A percentile compares a stretch with the other conserved stretches of the same genome.
Conservation (phyloP, 2,329 filamentous ascomycete species). For the Colletotrichum sp. region DNA sequence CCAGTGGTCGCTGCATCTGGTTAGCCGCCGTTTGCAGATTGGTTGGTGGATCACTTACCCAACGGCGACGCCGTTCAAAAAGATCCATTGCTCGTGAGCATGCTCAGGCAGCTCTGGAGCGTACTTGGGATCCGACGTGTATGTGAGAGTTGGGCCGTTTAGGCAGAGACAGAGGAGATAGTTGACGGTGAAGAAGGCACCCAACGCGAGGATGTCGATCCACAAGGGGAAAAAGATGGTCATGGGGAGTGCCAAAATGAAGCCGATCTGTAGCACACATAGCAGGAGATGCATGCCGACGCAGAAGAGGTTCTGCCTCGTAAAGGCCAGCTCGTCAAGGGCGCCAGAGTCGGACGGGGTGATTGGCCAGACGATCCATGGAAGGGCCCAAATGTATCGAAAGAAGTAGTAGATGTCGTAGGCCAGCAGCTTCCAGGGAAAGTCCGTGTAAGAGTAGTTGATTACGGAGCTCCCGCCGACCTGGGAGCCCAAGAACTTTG, state of each 20-base stretch:
- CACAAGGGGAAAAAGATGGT: conserved; percentile 54
- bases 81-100: conserved; percentile 76
- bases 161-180: conserved; percentile 54
- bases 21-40: neutral
- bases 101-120: conserved; percentile 54
- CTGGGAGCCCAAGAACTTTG: conserved; percentile 63
- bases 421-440: conserved; percentile 54
- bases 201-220: conserved; percentile 43
- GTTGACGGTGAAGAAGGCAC: conserved; percentile 55
- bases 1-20: conserved; percentile 61
- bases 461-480: conserved; percentile 62
- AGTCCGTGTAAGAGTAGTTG: conserved; percentile 66
- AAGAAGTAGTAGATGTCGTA: conserved; percentile 63
- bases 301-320: conserved; percentile 59
- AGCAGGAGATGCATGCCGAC: conserved; percentile 65
- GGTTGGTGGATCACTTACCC: conserved; percentile 48
- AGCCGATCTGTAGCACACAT: conserved; percentile 61
- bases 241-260: conserved; percentile 64
- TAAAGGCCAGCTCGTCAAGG: conserved; percentile 70
- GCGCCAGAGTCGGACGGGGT: conserved; percentile 54
- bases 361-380: conserved; percentile 66
- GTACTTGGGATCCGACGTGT: conserved; percentile 58
- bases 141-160: conserved; percentile 57
- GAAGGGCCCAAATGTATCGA: conserved; percentile 59
- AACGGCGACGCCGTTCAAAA: conserved; percentile 74